Evolutionary conservation across 495 filamentous ascomycete genomes (phyloP), one percentile per base, ranked within the genome.

Genomic region (Tuber microsphaerosporum): DNA sequence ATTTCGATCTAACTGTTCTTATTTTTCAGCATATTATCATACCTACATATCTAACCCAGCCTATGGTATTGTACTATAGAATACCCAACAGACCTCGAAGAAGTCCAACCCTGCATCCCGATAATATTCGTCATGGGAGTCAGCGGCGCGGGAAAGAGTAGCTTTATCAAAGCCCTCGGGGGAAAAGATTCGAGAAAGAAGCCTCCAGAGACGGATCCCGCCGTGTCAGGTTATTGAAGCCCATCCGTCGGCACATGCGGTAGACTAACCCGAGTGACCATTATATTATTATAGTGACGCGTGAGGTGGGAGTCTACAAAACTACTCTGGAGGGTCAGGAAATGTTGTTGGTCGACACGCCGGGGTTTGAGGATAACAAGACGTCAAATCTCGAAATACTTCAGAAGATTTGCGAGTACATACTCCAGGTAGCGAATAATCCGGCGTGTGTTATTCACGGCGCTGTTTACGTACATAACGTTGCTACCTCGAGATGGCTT

Each of bases 291-390:
- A 26, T 16, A 65, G 56, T 31, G 56, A n/a, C 56, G 31, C 51
- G 34, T 56, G 51, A n/a, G 56, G 44, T 70, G 1, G 34, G 16
- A 19, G 14, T 48, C n/a, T 79, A 79, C 72, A 10, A 46, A 3
- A 10, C 51, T 3, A n/a, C 0, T n/a, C 0, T 79, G 10, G 20
- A 34, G 31, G 16, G n/a, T 41, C 74, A 26, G 8, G 22, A 43
- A 12, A 45, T 79, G 44, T 0, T 69, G 3, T 19, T 79, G 12
- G 10, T 78, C 17, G 77, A 78, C 16, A 78, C 77, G 0, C 73
- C 77, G 14, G 77, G 77, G 14, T 79, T 79, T 41, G 77, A 79
- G 8, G 77, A 78, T 45, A 51, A 65, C 56, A 65, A 65, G 10
- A 31, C 56, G 5, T 65, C n/a, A 17, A 65, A 65, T n/a, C n/a